Conservation (phyloP, 2,329 filamentous ascomycete species). For the Pleoardoris graminearum region DNA sequence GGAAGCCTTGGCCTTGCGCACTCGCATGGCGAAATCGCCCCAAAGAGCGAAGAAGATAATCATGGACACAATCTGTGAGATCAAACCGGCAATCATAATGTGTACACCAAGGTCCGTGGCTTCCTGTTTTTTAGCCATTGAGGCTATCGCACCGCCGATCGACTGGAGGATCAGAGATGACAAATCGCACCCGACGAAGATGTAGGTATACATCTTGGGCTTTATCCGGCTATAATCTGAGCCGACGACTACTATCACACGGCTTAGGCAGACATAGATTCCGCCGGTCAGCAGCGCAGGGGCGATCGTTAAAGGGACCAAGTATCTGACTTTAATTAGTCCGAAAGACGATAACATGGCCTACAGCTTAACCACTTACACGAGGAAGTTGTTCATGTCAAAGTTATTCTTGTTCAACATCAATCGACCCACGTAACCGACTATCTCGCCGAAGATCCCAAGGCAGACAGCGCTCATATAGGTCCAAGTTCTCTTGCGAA, state of each 20-base stretch:
- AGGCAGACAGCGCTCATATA: slow-evolving; percentile 52
- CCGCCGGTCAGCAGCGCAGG: slow-evolving; percentile 58
- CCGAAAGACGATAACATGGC: not conserved
- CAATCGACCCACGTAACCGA: slow-evolving; percentile 60
- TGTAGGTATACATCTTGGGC: slow-evolving; percentile 54
- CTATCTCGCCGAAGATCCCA: slow-evolving; percentile 55
- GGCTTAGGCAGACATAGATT: slow-evolving; percentile 59
- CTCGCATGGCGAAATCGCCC: slow-evolving; percentile 38
- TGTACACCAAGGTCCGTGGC: slow-evolving; percentile 53
- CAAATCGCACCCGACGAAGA: slow-evolving; percentile 62
- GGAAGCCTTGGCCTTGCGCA: slow-evolving; percentile 19
- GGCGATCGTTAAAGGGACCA: slow-evolving; percentile 59
- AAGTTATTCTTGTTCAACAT: slow-evolving; percentile 58
- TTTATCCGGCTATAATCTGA: slow-evolving; percentile 27
- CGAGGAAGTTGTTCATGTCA: slow-evolving; percentile 53
- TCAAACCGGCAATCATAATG: slow-evolving; percentile 61
- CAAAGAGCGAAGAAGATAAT: slow-evolving; percentile 51
- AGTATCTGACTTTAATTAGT: slow-evolving; percentile 46
- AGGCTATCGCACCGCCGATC: slow-evolving; percentile 59
- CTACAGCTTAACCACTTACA: slow-evolving; percentile 41
- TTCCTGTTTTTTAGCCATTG: slow-evolving; percentile 48
- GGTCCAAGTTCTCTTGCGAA: slow-evolving; percentile 57
- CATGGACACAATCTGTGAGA: slow-evolving; percentile 58
- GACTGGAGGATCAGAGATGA: slow-evolving; percentile 62
- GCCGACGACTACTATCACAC: slow-evolving; percentile 58